Base-by-base conservation (phyloP, 2,329 filamentous ascomycete genomes). In the Diaporthe nobilis region DNA sequence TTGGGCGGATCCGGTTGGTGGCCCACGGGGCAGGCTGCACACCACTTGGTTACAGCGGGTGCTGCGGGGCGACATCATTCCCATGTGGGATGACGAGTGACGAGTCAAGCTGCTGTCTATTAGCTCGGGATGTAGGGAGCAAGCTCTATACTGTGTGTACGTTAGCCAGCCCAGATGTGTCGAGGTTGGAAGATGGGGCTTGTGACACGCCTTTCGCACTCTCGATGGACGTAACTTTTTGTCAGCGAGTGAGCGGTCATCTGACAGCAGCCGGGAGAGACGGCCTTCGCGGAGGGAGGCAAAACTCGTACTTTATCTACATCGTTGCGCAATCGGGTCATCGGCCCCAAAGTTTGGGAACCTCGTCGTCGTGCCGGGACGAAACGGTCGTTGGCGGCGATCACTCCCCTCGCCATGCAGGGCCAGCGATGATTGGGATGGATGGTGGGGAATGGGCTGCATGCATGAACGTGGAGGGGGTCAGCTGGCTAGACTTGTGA, bases 391-490 rank as follows among this genome's bases (percentile, higher is more conserved):
- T 31, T 42, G 49, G 47, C 65, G 47, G 65, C 57, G 71, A 73
- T 73, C 58, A 42, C 22, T 70, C 49, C 49, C 9, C 44, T 51
- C 58, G 58, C 37, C 47, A 39, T 65, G 58, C 71, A 73, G 60
- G 65, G 65, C 65, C 60, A 65, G 51, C 37, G 13, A 65, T 73
- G 71, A 63, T 63, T 61, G 71, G 71, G 71, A 73, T 55, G 61
- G 65, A 42, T 70, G 65, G 65, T 70, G 65, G 65, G 65, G 65
- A 70, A 70, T 55, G 65, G 34, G 34, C 65, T 70, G 71, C 39
- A 42, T 73, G 71, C 71, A 73, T 73, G 71, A 73, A 73, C 71
- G 47, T 72, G 58, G 58, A 61, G 71, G 71, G 71, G 71, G 71
- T 73, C 71, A 73, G 71, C 71, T 65, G 71, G 71, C 42, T 49